Conservation (phyloP, 2,329 filamentous ascomycete species). For the Coniochaeta pulveracea region DNA sequence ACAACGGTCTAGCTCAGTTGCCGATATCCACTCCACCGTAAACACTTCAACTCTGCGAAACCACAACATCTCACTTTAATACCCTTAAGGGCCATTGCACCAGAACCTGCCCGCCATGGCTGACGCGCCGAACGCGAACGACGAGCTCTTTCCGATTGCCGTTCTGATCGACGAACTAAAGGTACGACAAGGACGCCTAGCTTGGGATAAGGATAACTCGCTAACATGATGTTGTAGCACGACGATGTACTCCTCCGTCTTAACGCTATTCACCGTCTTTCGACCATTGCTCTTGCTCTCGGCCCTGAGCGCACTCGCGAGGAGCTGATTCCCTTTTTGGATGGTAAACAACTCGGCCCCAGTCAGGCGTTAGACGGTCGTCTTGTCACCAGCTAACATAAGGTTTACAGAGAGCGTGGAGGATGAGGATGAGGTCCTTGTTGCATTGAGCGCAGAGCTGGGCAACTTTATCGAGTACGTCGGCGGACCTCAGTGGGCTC, state of each 20-base stretch:
- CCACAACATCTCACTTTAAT: too few species aligned
- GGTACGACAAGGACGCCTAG: constrained; percentile 38
- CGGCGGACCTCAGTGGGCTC: constrained; percentile 83
- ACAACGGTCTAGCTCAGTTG: too few species aligned
- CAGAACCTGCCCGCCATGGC: constrained; percentile 53
- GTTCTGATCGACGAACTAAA: constrained; percentile 99
- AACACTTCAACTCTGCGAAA: too few species aligned
- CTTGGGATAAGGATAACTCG: constrained; percentile 7
- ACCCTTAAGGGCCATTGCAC: too few species aligned
- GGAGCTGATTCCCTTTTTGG: constrained; percentile 96
- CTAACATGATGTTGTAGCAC: constrained; percentile 49
- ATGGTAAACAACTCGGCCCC: constrained; percentile 55
- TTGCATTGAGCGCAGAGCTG: constrained; percentile 92
- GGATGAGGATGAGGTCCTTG: constrained; percentile 96
- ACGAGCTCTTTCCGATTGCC: constrained; percentile 99
- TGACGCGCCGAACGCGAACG: constrained; percentile 79
- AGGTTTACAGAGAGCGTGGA: constrained; percentile 76
- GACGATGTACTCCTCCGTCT: constrained; percentile 96
- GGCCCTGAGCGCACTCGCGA: constrained; percentile 94
- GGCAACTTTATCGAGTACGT: constrained; percentile 97
- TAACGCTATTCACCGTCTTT: constrained; percentile 96
- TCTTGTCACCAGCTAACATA: constrained; percentile 13
- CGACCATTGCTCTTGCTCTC: constrained; percentile 92
- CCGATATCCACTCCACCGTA: too few species aligned
- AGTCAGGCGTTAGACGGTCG: constrained; percentile 17